Evolutionary conservation across 768 basidiomycete genomes (phyloP).

Genomic region (Amanita brunnescens): DNA sequence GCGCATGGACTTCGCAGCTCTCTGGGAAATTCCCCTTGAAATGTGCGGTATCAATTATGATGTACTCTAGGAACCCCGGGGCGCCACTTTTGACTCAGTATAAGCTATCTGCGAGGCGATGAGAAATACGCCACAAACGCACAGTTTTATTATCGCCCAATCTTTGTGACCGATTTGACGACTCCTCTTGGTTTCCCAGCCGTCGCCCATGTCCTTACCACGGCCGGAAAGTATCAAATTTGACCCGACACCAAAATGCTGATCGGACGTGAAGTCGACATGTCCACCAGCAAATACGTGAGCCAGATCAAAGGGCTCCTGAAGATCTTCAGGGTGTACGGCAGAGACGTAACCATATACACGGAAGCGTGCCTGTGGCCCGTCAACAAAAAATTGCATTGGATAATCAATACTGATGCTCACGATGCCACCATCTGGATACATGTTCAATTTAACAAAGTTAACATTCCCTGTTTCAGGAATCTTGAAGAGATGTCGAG

Average conservation of each 20-base stretch:
- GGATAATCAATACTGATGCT: conserved; percentile 20
- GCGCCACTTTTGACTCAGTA: conserved; percentile 47
- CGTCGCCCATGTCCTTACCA: conserved; percentile 94
- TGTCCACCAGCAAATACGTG: conserved; percentile 86
- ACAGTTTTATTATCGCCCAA: conserved; percentile 89
- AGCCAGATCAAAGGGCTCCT: conserved; percentile 69
- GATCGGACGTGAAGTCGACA: conserved; percentile 81
- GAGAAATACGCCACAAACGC: conserved; percentile 20
- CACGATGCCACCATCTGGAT: conserved; percentile 96
- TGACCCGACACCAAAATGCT: conserved; percentile 88
- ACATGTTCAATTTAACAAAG: conserved; percentile 88
- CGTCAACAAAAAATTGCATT: background rate
- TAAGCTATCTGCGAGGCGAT: background rate
- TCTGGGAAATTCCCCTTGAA: conserved; percentile 97
- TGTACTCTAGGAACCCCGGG: conserved; percentile 61
- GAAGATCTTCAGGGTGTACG: conserved; percentile 41
- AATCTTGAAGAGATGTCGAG: conserved; percentile 84
- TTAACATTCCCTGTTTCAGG: conserved; percentile 44
- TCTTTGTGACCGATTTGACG: conserved; percentile 75
- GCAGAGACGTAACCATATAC: conserved; percentile 78
- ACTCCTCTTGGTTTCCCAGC: conserved; percentile 96
- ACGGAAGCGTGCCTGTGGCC: conserved; percentile 74
- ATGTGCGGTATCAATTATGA: conserved; percentile 89
- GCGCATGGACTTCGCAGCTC: conserved; percentile 71
- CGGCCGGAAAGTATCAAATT: conserved; percentile 90